phyloP scores from a whole-genome alignment of 805 yeast genomes.

The Yamadazyma olivae region DNA sequence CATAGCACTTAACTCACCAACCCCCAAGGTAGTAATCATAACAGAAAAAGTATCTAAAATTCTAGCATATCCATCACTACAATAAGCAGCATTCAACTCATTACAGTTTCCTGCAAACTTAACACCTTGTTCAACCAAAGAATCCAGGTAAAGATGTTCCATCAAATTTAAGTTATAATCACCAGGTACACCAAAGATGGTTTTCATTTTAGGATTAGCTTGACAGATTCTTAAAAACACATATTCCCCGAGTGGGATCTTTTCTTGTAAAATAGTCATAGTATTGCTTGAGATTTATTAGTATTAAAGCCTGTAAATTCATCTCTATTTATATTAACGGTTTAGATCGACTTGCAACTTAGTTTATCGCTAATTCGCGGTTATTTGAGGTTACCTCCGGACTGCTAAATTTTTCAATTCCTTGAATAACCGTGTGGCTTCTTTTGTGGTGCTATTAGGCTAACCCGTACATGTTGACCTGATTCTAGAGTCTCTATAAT shows the following conservation, averaged over 20 bases:
- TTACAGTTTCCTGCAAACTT: constrained; percentile 85
- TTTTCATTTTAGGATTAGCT: constrained; percentile 45
- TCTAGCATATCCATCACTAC: constrained; percentile 85
- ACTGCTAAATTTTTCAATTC: neutral
- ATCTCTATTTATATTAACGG: no score
- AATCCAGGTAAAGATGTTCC: constrained; percentile 58
- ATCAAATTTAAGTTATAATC: constrained; percentile 67
- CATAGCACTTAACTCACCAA: constrained; percentile 82
- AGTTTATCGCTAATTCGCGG: no score
- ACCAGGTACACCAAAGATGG: constrained; percentile 78
- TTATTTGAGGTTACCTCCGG: neutral
- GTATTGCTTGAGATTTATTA: no score
- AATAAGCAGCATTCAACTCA: constrained; percentile 85
- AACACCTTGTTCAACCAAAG: constrained; percentile 34
- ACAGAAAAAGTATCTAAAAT: constrained; percentile 60
- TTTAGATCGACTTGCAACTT: no score
- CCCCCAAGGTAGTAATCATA: constrained; percentile 74
- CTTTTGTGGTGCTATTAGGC: no score
- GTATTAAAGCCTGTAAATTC: no score
- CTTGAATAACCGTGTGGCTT: no score
- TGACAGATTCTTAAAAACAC: constrained; percentile 55
- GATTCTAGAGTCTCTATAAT: no score
- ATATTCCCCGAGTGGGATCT: constrained; percentile 63
- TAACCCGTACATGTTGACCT: no score
- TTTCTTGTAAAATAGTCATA: constrained; percentile 12